Conservation (phyloP, 306 rosid species). For the Sicyos edulis region DNA sequence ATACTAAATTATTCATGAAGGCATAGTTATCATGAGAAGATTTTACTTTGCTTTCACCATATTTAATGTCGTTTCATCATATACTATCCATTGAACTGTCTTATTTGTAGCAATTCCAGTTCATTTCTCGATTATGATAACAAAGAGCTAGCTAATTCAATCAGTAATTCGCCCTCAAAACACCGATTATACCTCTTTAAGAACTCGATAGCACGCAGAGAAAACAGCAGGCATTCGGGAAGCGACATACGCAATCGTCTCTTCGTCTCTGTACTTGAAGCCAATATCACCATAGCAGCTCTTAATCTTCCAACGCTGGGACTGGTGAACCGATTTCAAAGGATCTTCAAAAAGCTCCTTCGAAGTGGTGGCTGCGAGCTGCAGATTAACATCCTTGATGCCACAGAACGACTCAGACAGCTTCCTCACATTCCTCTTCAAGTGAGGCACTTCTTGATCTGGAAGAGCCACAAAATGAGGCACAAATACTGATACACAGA, state of each 20-base stretch:
- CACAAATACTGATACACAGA: not conserved
- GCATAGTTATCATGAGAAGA: not conserved
- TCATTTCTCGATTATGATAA: not conserved
- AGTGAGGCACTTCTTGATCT: constrained; percentile 80
- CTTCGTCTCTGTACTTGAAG: constrained; percentile 55
- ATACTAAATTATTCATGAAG: too few relatives aligned
- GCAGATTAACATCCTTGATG: constrained; percentile 64
- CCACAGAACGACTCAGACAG: constrained; percentile 62
- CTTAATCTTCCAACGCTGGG: constrained; percentile 86
- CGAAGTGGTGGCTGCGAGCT: constrained; percentile 46
- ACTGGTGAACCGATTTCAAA: constrained; percentile 50
- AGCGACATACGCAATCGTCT: constrained; percentile 81
- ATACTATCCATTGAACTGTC: not conserved
- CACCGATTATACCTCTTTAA: constrained; percentile 56
- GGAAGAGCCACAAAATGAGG: not conserved
- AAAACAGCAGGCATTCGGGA: constrained; percentile 95
- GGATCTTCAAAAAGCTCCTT: constrained; percentile 82
- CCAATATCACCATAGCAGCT: constrained; percentile 89
- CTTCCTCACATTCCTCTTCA: constrained; percentile 77
- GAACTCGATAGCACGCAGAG: constrained; percentile 85
- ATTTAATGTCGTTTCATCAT: not conserved
- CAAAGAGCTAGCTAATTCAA: not conserved
- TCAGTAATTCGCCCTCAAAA: not conserved
- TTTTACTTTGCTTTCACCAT: not conserved
- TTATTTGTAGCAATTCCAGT: not conserved